phyloP scores from a whole-genome alignment of 169 alveolate genomes.

The Nephromyces sp. region DNA sequence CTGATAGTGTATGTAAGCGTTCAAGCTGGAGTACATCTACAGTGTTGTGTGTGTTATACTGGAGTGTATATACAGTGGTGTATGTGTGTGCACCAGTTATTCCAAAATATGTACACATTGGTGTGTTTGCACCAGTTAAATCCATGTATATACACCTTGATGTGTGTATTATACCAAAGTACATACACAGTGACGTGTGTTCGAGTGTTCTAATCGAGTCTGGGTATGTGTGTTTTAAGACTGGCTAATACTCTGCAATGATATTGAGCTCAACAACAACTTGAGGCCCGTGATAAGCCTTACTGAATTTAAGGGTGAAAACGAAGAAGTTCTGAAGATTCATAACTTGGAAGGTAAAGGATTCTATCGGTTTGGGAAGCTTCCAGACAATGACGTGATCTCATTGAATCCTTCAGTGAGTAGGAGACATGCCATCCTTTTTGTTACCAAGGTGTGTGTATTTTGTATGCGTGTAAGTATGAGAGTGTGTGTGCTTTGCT shows the following conservation, averaged over 20 bases:
- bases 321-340: constrained; percentile 3
- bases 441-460: constrained; percentile 7
- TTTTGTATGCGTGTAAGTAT: background rate
- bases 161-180: no score
- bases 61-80: no score
- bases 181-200: no score
- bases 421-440: constrained; percentile 22
- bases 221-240: constrained; percentile 7
- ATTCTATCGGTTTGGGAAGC: constrained; percentile 35
- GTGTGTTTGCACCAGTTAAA: no score
- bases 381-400: constrained; percentile 33
- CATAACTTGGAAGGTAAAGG: constrained; percentile 15
- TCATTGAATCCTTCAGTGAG: constrained; percentile 33
- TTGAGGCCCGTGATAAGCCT: constrained; percentile 21
- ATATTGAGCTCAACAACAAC: constrained; percentile 20
- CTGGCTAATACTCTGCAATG: constrained; percentile 34
- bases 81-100: no score
- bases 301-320: constrained; percentile 21
- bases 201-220: background rate
- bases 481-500: background rate
- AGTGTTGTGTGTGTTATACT: no score
- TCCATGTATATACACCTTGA: no score
- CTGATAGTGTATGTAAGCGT: no score
- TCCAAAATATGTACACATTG: no score
- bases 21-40: no score